These are phyloP conservation scores for Periconia digitata DNA, from an alignment of 2,329 filamentous ascomycete genomes.

Conservation along the genomic window DNA sequence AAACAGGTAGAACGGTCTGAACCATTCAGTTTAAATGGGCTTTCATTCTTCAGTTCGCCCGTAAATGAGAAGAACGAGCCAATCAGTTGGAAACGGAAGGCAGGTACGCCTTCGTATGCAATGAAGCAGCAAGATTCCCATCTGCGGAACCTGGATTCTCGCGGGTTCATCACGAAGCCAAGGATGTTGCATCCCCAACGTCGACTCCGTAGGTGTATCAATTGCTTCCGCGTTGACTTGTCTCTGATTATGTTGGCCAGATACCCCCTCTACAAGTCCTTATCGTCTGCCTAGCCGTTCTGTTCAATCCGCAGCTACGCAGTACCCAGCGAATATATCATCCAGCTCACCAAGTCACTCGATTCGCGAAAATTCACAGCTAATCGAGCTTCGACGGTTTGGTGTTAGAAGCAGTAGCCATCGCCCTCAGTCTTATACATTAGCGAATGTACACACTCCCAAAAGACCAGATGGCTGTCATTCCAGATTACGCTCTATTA, in stretches of 20 bases:
- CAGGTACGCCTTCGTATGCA: conserved; percentile 1
- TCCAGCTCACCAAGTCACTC: conserved; percentile 12
- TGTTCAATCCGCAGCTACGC: conserved; percentile 11
- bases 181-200: conserved; percentile 7
- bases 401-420: conserved; percentile 31
- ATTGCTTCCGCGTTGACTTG: not conserved
- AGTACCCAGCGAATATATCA: conserved; percentile 20
- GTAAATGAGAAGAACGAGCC: conserved; percentile 21
- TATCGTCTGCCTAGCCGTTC: conserved; percentile 8
- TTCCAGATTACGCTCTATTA: conserved; percentile 21
- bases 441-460: conserved; percentile 4
- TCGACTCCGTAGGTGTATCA: conserved; percentile 5
- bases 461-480: conserved; percentile 11
- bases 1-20: too few relatives aligned
- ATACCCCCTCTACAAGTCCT: conserved; percentile 6
- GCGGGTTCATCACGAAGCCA: conserved; percentile 16
- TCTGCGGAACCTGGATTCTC: conserved; percentile 13
- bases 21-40: conserved; percentile 32
- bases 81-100: conserved; percentile 7
- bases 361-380: conserved; percentile 15
- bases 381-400: conserved; percentile 17
- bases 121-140: conserved; percentile 6
- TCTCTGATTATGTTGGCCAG: not conserved
- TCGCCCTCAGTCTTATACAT: conserved; percentile 2
- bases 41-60: conserved; percentile 40